Percentiles rank a stretch among this genome's conserved stretches.
phyloP scores from a whole-genome alignment of 2,329 filamentous ascomycete genomes.

The Neofusicoccum cordaticola region DNA sequence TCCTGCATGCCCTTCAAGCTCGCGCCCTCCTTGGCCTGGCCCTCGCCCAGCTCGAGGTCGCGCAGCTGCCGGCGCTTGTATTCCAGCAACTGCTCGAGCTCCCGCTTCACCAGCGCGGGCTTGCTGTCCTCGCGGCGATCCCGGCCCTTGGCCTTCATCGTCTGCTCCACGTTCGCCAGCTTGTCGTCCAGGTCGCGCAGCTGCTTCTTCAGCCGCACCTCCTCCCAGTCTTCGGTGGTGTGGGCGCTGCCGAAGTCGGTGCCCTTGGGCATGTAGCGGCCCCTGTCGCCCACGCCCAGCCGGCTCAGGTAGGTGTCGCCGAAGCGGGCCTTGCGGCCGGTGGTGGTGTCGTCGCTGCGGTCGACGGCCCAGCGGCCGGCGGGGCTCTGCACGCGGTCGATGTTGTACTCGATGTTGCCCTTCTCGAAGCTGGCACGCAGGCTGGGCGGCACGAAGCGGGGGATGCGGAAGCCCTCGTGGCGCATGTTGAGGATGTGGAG shows the following conservation, averaged over 20 bases:
- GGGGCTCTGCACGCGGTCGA: conserved; percentile 68
- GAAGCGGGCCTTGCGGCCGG: conserved; percentile 93
- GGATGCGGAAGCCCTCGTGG: conserved; percentile 92
- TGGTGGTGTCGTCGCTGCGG: conserved; percentile 74
- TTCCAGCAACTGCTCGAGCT: conserved; percentile 89
- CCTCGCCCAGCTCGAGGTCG: conserved; percentile 70
- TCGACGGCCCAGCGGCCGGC: conserved; percentile 76
- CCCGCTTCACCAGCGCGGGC: conserved; percentile 88
- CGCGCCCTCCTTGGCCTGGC: conserved; percentile 66
- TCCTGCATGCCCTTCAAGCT: conserved; percentile 75
- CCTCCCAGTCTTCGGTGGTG: conserved; percentile 92
- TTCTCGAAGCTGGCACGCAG: conserved; percentile 88
- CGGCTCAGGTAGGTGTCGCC: conserved; percentile 94
- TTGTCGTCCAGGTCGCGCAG: conserved; percentile 85
- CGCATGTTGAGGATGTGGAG: conserved; percentile 95
- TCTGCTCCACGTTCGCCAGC: conserved; percentile 76
- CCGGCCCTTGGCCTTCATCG: conserved; percentile 52
- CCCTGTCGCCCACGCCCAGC: conserved; percentile 72
- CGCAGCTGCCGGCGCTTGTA: conserved; percentile 83
- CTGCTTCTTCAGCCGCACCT: conserved; percentile 91
- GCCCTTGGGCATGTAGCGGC: conserved; percentile 71
- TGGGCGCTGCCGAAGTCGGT: conserved; percentile 87
- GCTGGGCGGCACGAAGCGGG: conserved; percentile 85
- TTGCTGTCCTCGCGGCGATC: conserved; percentile 70
- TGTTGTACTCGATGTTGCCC: conserved; percentile 93